Evolutionary conservation across 805 yeast species (phyloP).

Genomic region (Wickerhamomyces silvicola): DNA sequence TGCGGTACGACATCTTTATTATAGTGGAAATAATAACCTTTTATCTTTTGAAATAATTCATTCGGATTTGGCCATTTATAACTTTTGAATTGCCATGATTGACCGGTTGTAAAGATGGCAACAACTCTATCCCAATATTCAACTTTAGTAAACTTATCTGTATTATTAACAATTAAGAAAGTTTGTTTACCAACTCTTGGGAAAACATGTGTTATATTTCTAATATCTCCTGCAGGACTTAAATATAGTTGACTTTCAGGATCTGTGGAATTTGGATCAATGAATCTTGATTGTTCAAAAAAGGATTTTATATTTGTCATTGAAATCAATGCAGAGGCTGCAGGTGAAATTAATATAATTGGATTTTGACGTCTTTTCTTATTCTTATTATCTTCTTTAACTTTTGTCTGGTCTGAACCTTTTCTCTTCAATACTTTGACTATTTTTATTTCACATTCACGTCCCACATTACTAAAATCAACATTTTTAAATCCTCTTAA

Average conservation of each 20-base stretch:
- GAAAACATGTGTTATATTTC: conserved; percentile 49
- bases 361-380: conserved; percentile 44
- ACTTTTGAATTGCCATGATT: conserved; percentile 90
- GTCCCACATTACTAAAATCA: conserved; percentile 60
- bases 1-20: conserved; percentile 76
- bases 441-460: conserved; percentile 57
- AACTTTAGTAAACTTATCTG: conserved; percentile 82
- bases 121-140: conserved; percentile 98
- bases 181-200: conserved; percentile 53
- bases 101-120: conserved; percentile 95
- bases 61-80: conserved; percentile 82
- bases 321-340: conserved; percentile 66
- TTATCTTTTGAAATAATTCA: conserved; percentile 69
- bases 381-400: conserved; percentile 18
- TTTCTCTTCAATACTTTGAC: conserved; percentile 29
- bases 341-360: conserved; percentile 70
- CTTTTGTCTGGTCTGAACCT: conserved; percentile 8
- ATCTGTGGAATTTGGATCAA: conserved; percentile 42
- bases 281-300: conserved; percentile 64
- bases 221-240: conserved; percentile 27
- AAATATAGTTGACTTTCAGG: conserved; percentile 26
- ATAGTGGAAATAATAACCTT: conserved; percentile 75
- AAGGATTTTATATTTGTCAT: conserved; percentile 61
- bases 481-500: conserved; percentile 61
- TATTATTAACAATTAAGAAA: conserved; percentile 80